Conservation (phyloP, 192 early-diverging fungal genomes). For the Coemansia javaensis region DNA sequence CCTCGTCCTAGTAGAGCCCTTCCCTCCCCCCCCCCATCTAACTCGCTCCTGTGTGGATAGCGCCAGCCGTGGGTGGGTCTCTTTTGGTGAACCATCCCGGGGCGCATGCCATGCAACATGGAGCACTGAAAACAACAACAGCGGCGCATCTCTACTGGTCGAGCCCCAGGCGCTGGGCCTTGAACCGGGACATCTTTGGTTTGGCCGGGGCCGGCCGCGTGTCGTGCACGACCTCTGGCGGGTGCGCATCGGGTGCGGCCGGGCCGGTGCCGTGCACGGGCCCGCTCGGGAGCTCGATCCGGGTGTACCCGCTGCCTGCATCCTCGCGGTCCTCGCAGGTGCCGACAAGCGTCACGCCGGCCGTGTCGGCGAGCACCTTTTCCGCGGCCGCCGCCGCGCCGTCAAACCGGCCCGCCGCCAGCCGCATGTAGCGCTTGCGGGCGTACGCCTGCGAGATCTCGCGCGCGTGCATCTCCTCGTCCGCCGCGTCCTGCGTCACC, state of each 20-base stretch:
- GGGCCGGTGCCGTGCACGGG: not conserved
- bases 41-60: too few species aligned
- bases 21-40: too few species aligned
- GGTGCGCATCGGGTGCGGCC: not conserved
- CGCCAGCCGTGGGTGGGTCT: too few species aligned
- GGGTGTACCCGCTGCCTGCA: conserved; percentile 1
- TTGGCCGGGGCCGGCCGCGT: conserved; percentile 9
- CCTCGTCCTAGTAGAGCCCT: not conserved
- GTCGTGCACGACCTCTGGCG: conserved; percentile 24
- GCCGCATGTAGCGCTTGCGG: conserved; percentile 17
- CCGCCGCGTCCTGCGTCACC: conserved; percentile 13
- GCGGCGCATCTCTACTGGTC: too few species aligned
- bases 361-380: conserved; percentile 7
- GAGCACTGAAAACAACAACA: too few species aligned
- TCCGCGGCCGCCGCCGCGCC: conserved; percentile 32
- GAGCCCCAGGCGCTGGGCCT: conserved; percentile 37
- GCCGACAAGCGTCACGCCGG: conserved; percentile 20
- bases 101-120: too few species aligned
- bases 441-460: conserved; percentile 44
- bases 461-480: conserved; percentile 38
- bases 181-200: conserved; percentile 51
- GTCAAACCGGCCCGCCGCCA: conserved; percentile 28
- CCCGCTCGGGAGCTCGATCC: conserved; percentile 23
- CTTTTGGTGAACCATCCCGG: too few species aligned
- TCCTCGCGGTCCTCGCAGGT: not conserved